phyloP scores from a whole-genome alignment of 495 filamentous ascomycete genomes.

The Tuber calosporum region DNA sequence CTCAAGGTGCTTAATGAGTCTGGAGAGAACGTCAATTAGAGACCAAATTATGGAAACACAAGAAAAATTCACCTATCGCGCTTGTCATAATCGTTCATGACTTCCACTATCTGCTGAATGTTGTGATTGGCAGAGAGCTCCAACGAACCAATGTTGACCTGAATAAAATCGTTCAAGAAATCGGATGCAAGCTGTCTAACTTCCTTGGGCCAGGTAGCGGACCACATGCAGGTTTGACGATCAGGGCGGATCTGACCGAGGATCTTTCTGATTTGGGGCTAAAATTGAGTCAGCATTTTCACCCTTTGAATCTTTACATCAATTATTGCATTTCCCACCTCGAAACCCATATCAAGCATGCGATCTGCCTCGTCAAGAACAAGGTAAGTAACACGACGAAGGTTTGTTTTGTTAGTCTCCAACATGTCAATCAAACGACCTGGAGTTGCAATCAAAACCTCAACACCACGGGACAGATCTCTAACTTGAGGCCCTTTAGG shows the following conservation, averaged over 20 bases:
- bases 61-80: conserved; percentile 54
- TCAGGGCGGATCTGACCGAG: conserved; percentile 96
- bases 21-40: conserved; percentile 71
- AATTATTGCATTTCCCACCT: conserved; percentile 43
- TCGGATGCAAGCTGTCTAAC: conserved; percentile 91
- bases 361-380: conserved; percentile 84
- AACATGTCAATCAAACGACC: conserved; percentile 98
- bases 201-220: conserved; percentile 98
- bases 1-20: conserved; percentile 95
- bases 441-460: conserved; percentile 91
- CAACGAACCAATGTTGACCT: conserved; percentile 97
- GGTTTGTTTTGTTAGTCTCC: conserved; percentile 93
- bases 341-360: conserved; percentile 89
- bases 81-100: conserved; percentile 94
- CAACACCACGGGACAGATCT: conserved; percentile 78
- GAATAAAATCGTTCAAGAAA: conserved; percentile 93
- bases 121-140: conserved; percentile 97
- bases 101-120: conserved; percentile 94
- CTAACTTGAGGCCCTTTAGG: conserved; percentile 94
- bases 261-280: conserved; percentile 46
- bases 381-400: conserved; percentile 93
- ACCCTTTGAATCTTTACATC: conserved; percentile 72
- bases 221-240: conserved; percentile 99
- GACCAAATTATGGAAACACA: background rate
- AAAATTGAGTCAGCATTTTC: conserved; percentile 1